phyloP scores from a whole-genome alignment of 148 eudicot genomes.

The Heliamphora exappendiculata region DNA sequence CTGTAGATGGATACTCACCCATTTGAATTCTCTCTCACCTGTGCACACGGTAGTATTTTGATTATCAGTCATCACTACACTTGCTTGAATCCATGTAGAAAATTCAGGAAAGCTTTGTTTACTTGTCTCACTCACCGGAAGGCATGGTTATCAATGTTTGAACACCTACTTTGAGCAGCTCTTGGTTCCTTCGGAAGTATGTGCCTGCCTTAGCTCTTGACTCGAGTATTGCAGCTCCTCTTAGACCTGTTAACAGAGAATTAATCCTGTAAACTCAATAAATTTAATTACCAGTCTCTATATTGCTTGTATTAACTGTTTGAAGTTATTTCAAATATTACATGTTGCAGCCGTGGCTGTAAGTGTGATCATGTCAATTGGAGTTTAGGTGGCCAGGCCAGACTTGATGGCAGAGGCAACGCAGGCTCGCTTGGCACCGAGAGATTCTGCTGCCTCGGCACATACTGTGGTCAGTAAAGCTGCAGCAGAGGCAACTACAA shows the following conservation, averaged over 20 bases:
- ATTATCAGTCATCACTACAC: not conserved
- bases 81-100: not conserved
- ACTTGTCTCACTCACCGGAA: slow-evolving; percentile 21
- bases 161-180: slow-evolving; percentile 19
- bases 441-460: slow-evolving; percentile 18
- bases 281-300: not conserved
- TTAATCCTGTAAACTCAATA: not conserved
- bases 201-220: slow-evolving; percentile 18
- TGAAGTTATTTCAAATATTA: slow-evolving; percentile 3
- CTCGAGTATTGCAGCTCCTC: slow-evolving; percentile 29
- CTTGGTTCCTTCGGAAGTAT: slow-evolving; percentile 16
- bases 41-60: not conserved
- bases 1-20: slow-evolving; percentile 23
- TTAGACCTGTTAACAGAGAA: slow-evolving; percentile 24
- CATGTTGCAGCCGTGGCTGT: slow-evolving; percentile 40
- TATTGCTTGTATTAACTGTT: not conserved
- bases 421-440: slow-evolving; percentile 3
- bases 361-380: slow-evolving; percentile 26
- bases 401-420: slow-evolving; percentile 16
- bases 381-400: slow-evolving; percentile 24
- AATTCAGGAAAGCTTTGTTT: not conserved
- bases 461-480: slow-evolving; percentile 23
- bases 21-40: slow-evolving; percentile 23
- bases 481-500: slow-evolving; percentile 30
- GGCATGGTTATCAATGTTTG: slow-evolving; percentile 26